phyloP scores from a whole-genome alignment of 495 filamentous ascomycete species.

The Darksidea phi region DNA sequence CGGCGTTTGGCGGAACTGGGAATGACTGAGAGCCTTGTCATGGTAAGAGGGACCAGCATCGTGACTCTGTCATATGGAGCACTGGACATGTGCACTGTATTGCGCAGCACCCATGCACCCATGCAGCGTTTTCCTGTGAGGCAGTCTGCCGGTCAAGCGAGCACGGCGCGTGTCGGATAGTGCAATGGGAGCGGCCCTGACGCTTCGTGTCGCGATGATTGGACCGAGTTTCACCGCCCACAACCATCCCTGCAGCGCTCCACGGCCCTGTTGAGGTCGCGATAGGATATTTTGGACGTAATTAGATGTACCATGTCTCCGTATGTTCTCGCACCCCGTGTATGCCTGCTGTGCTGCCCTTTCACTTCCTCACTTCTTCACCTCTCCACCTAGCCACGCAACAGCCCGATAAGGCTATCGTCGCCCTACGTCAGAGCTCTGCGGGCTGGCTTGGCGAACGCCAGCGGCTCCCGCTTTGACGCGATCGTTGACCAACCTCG shows the following conservation, averaged over 20 bases:
- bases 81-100: too few relatives aligned
- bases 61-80: too few relatives aligned
- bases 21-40: constrained; percentile 35
- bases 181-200: constrained; percentile 23
- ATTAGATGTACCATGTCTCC: too few relatives aligned
- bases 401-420: constrained; percentile 7
- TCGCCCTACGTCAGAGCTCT: constrained; percentile 1
- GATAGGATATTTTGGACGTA: too few relatives aligned
- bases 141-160: neutral
- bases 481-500: neutral
- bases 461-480: neutral
- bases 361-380: neutral
- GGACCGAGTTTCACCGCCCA: constrained; percentile 22
- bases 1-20: constrained; percentile 42
- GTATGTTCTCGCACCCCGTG: too few relatives aligned
- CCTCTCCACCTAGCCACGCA: neutral
- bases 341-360: neutral
- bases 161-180: neutral
- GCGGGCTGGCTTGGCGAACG: too few relatives aligned
- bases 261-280: too few relatives aligned
- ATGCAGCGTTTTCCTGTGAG: neutral
- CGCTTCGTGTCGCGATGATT: constrained; percentile 30
- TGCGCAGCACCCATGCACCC: neutral
- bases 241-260: constrained; percentile 12
- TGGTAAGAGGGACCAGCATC: too few relatives aligned